Conservation (phyloP, 2,329 filamentous ascomycete genomes). For the Colletotrichum salicis region DNA sequence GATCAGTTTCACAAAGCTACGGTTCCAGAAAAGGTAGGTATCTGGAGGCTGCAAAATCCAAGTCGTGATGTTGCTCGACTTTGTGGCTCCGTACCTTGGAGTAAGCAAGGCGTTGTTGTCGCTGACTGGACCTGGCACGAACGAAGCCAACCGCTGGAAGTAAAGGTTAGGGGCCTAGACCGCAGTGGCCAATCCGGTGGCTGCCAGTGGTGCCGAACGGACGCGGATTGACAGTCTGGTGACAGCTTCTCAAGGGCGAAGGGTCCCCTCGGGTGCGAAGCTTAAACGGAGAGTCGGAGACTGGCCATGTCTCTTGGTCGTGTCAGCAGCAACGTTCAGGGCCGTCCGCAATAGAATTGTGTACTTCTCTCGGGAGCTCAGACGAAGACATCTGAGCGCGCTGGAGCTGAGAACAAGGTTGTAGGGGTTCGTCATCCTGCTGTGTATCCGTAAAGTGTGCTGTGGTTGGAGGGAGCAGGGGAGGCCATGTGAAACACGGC, state of each 20-base stretch:
- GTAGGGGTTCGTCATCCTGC: background rate
- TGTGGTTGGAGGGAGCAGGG: background rate
- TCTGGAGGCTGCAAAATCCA: background rate
- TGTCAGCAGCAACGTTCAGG: constrained; percentile 9
- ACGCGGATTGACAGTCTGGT: constrained; percentile 15
- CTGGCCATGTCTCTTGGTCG: constrained; percentile 25
- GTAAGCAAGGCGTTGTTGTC: background rate
- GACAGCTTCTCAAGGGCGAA: constrained; percentile 9
- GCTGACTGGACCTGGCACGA: background rate
- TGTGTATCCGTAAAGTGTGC: background rate
- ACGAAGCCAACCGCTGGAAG: too few species aligned
- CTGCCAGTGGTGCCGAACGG: constrained; percentile 16
- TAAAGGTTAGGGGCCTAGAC: background rate
- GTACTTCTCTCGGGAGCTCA: background rate
- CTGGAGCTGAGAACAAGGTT: background rate
- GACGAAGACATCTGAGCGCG: background rate
- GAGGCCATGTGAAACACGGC: constrained; percentile 14
- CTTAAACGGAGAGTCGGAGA: constrained; percentile 24
- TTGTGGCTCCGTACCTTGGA: background rate
- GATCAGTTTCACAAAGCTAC: background rate
- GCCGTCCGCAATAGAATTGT: background rate
- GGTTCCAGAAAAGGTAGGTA: too few species aligned
- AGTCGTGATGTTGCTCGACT: background rate
- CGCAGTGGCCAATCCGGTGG: constrained; percentile 8
- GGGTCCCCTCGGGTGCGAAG: constrained; percentile 3